Evolutionary conservation across 768 basidiomycete genomes (phyloP).

Genomic region (Phallus indusiatus): DNA sequence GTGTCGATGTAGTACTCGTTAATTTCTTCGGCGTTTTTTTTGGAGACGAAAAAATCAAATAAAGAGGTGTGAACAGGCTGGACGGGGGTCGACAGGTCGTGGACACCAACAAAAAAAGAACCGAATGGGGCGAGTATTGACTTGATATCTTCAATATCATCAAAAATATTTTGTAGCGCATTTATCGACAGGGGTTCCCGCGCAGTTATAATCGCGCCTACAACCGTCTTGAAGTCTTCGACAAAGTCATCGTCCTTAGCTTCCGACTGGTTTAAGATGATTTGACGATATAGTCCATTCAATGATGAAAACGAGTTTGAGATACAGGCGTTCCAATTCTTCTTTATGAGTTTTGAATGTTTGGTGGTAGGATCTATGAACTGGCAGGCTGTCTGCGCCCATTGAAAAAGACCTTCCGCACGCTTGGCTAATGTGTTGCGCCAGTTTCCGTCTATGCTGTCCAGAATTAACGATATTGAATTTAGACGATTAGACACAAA

Average conservation of each 20-base stretch:
- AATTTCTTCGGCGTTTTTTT: not conserved
- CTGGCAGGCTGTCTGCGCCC: slow-evolving; percentile 20
- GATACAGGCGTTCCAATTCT: slow-evolving; percentile 11
- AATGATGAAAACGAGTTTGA: slow-evolving; percentile 8
- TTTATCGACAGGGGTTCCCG: slow-evolving; percentile 15
- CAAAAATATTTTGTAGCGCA: slow-evolving; percentile 10
- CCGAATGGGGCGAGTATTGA: not conserved
- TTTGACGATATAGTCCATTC: slow-evolving; percentile 16
- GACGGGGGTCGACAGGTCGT: slow-evolving; percentile 10
- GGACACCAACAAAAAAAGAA: slow-evolving; percentile 17
- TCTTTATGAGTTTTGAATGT: not conserved
- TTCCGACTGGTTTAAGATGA: slow-evolving; percentile 14
- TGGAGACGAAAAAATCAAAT: slow-evolving; percentile 19
- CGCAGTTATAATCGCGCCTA: slow-evolving; percentile 18
- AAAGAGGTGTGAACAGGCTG: slow-evolving; percentile 19
- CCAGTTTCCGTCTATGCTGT: not conserved
- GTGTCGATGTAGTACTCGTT: slow-evolving; percentile 9
- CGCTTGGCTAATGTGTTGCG: slow-evolving; percentile 12
- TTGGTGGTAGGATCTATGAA: slow-evolving; percentile 13
- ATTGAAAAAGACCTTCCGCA: slow-evolving; percentile 25
- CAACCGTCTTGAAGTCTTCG: slow-evolving; percentile 11
- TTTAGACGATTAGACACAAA: not conserved
- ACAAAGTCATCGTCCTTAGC: slow-evolving; percentile 10
- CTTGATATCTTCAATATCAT: slow-evolving; percentile 7
- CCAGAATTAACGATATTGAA: not conserved